Percentiles rank a stretch among this genome's conserved stretches.
These are phyloP conservation scores for Knufia fluminis DNA, from an alignment of 2,329 filamentous ascomycete genomes.

Conservation along the genomic window DNA sequence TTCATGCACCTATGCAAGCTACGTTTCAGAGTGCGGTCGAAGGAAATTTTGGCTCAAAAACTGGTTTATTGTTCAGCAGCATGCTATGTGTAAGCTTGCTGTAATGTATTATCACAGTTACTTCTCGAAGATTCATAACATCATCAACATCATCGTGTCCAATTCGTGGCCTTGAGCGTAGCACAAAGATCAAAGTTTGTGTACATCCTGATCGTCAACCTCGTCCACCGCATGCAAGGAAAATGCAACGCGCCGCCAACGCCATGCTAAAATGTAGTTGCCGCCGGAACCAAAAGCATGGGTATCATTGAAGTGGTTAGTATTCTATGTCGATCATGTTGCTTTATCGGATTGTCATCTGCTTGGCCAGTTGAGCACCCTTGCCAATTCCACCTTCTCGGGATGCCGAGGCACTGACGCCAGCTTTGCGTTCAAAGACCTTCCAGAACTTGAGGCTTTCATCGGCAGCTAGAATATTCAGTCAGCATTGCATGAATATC, in stretches of 20 bases:
- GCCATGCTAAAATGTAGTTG: constrained; percentile 6
- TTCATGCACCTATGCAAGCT: background rate
- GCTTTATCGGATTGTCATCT: constrained; percentile 79
- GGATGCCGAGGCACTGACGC: constrained; percentile 53
- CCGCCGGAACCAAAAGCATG: background rate
- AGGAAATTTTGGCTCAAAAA: background rate
- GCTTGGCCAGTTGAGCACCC: constrained; percentile 82
- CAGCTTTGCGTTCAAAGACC: constrained; percentile 97
- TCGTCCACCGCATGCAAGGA: background rate
- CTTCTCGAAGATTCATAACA: background rate
- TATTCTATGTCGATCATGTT: background rate
- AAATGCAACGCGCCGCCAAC: constrained; percentile 4
- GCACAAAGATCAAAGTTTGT: too few species aligned
- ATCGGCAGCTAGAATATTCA: constrained; percentile 60
- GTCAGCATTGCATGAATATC: constrained; percentile 9
- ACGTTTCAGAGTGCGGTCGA: constrained; percentile 5
- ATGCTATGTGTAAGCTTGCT: background rate
- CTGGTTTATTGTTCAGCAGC: background rate
- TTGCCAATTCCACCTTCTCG: constrained; percentile 58
- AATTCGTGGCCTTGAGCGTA: too few species aligned
- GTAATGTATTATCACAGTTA: background rate
- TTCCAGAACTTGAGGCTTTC: constrained; percentile 99
- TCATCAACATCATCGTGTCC: background rate
- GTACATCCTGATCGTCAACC: background rate
- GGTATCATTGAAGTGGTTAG: background rate